Evolutionary conservation across 2,329 filamentous ascomycete species (phyloP).

Genomic region (Colletotrichum liaoningense): DNA sequence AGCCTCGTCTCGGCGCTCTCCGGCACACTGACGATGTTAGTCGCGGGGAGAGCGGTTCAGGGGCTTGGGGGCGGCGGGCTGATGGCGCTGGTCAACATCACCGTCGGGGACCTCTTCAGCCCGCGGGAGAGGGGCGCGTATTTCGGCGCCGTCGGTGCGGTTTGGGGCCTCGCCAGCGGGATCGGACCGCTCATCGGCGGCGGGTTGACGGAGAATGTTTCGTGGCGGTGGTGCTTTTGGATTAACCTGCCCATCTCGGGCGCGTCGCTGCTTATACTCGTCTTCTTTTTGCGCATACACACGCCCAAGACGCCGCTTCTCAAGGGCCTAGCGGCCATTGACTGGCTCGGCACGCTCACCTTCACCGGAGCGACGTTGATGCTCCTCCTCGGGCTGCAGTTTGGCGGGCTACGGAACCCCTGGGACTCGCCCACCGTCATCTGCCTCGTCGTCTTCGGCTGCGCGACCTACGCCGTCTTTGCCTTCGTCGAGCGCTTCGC

Average conservation of each 20-base stretch:
- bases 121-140: constrained; percentile 63
- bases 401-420: constrained; percentile 80
- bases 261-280: constrained; percentile 58
- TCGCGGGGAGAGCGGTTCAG: constrained; percentile 52
- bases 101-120: constrained; percentile 66
- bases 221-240: constrained; percentile 79
- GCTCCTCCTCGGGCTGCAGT: constrained; percentile 87
- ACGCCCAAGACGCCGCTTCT: constrained; percentile 69
- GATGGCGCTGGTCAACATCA: constrained; percentile 70
- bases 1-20: constrained; percentile 65
- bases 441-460: constrained; percentile 81
- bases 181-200: constrained; percentile 78
- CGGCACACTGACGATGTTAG: constrained; percentile 21
- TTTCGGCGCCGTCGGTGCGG: constrained; percentile 63
- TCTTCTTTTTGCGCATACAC: constrained; percentile 76
- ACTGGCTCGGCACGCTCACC: constrained; percentile 66
- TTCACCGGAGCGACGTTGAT: constrained; percentile 85
- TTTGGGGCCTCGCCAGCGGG: constrained; percentile 74
- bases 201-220: constrained; percentile 70
- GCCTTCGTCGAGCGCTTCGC: constrained; percentile 80
- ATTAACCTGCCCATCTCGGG: constrained; percentile 68
- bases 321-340: constrained; percentile 71
- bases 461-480: constrained; percentile 73
- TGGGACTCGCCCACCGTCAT: constrained; percentile 82
- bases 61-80: constrained; percentile 68